Evolutionary conservation across 2,329 filamentous ascomycete genomes (phyloP).

Genomic region (Epicoccum nigrum): DNA sequence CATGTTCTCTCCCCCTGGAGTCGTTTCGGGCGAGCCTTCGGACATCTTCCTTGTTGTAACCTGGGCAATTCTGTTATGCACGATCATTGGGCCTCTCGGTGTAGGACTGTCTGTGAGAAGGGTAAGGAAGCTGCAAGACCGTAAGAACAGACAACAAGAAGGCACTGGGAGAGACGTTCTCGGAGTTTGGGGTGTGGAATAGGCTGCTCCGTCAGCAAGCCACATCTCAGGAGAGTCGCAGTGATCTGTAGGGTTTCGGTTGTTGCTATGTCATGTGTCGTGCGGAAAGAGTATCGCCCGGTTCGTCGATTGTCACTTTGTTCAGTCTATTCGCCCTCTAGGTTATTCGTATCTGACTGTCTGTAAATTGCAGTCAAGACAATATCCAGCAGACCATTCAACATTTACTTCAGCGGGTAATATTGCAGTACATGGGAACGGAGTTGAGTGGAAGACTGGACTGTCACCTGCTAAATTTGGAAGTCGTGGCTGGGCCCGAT

Average conservation of each 20-base stretch:
- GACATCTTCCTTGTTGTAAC: constrained; percentile 61
- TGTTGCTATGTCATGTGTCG: neutral
- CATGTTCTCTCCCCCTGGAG: constrained; percentile 49
- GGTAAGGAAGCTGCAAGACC: constrained; percentile 50
- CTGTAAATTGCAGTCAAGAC: no score
- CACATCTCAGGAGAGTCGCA: neutral
- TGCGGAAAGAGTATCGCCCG: neutral
- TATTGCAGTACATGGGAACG: no score
- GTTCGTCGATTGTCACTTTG: neutral
- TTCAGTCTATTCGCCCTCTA: no score
- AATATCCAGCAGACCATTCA: neutral
- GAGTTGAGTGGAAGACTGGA: neutral
- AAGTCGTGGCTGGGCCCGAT: neutral
- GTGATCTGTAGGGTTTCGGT: neutral
- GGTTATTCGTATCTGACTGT: no score
- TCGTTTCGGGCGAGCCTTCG: constrained; percentile 34
- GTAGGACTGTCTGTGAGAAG: constrained; percentile 58
- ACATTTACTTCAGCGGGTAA: neutral
- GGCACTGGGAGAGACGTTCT: constrained; percentile 51
- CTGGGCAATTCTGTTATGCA: constrained; percentile 64
- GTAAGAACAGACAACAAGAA: constrained; percentile 37
- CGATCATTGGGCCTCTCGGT: constrained; percentile 60
- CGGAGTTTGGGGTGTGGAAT: constrained; percentile 53
- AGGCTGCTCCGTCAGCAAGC: neutral
- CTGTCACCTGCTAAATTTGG: neutral